These are phyloP conservation scores for Coemansia biformis DNA, from an alignment of 192 early-diverging fungal genomes.

Conservation along the genomic window DNA sequence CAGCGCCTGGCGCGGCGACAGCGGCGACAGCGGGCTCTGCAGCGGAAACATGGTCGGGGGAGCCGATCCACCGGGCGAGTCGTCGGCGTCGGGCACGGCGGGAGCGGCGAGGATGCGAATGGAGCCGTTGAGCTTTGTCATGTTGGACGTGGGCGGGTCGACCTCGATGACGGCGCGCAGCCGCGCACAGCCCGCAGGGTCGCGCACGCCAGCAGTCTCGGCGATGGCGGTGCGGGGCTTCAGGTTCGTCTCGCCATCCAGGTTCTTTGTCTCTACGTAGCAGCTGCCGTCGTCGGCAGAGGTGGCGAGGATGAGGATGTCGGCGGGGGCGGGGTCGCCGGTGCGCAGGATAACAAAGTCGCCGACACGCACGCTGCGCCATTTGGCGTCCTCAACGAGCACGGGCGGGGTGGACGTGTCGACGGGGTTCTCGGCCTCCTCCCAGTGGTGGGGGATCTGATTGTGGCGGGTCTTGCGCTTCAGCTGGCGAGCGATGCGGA, in stretches of 20 bases:
- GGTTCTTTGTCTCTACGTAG: slow-evolving; percentile 90
- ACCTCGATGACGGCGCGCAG: slow-evolving; percentile 63
- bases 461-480: slow-evolving; percentile 40
- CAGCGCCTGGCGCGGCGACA: slow-evolving; percentile 11
- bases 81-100: slow-evolving; percentile 12
- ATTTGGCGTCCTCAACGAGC: slow-evolving; percentile 53
- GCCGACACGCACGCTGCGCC: slow-evolving; percentile 73
- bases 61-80: not conserved
- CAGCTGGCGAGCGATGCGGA: slow-evolving; percentile 34
- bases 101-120: slow-evolving; percentile 38
- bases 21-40: slow-evolving; percentile 17
- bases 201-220: slow-evolving; percentile 62
- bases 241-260: slow-evolving; percentile 98
- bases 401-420: slow-evolving; percentile 20
- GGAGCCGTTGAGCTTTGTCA: slow-evolving; percentile 73
- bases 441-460: slow-evolving; percentile 42
- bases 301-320: slow-evolving; percentile 75
- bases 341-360: slow-evolving; percentile 82
- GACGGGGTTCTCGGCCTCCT: slow-evolving; percentile 31
- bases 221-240: slow-evolving; percentile 70
- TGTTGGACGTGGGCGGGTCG: slow-evolving; percentile 71
- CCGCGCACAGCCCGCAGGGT: slow-evolving; percentile 69
- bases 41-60: not conserved
- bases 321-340: slow-evolving; percentile 79
- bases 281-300: slow-evolving; percentile 70